phyloP scores from a whole-genome alignment of 1,139 yeast species.

The Fermentozyma sake region DNA sequence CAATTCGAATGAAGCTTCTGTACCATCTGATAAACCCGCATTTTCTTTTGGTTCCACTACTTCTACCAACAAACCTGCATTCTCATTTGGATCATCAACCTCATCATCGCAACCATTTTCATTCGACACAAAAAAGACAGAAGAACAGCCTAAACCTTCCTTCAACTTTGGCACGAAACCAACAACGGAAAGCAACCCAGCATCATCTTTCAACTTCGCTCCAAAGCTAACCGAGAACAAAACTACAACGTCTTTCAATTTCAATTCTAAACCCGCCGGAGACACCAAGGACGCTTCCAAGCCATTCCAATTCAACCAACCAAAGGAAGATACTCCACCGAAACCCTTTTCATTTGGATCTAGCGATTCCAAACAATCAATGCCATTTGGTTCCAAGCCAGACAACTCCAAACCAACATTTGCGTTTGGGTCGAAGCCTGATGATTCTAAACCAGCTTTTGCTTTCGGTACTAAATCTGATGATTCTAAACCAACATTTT shows the following conservation, averaged over 20 bases:
- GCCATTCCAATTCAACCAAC: constrained; percentile 16
- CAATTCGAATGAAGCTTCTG: constrained; percentile 3
- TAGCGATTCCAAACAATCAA: constrained; percentile 5
- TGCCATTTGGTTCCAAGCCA: background rate
- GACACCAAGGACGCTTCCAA: constrained; percentile 9
- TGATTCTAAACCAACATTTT: constrained; percentile 15
- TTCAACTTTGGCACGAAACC: constrained; percentile 5
- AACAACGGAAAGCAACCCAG: constrained; percentile 2
- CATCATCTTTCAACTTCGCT: background rate
- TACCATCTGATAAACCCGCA: constrained; percentile 7
- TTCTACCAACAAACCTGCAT: constrained; percentile 9
- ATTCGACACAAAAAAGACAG: too few relatives aligned
- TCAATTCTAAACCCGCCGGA: background rate
- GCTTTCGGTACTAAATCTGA: constrained; percentile 8
- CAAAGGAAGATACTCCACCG: constrained; percentile 3
- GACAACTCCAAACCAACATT: constrained; percentile 16
- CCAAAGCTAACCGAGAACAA: background rate
- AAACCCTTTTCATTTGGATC: constrained; percentile 13
- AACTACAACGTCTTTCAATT: background rate
- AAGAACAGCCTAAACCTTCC: constrained; percentile 5
- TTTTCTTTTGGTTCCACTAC: constrained; percentile 7
- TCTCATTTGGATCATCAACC: constrained; percentile 10
- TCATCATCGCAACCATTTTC: too few relatives aligned
- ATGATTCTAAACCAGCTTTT: constrained; percentile 19
- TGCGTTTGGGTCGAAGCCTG: constrained; percentile 16